phyloP scores from a whole-genome alignment of 768 basidiomycete species.

The Candolleomyces eurysporus region DNA sequence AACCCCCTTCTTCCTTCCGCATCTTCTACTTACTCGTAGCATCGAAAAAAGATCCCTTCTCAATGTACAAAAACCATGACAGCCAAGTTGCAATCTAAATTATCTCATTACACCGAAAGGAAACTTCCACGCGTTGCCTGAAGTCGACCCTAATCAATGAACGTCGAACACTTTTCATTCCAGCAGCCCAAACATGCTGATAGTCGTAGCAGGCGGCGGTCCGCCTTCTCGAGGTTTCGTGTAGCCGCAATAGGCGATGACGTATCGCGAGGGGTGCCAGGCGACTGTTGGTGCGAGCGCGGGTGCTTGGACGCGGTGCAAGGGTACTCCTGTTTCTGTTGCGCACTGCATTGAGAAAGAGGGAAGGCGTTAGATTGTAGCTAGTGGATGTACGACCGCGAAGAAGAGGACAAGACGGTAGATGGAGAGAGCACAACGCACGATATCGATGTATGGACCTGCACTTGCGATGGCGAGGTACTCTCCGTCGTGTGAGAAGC shows the following conservation, averaged over 20 bases:
- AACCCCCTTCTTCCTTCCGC: neutral
- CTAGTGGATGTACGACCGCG: neutral
- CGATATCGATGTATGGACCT: slow-evolving; percentile 76
- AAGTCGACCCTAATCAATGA: no score
- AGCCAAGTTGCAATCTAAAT: no score
- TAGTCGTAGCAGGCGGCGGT: slow-evolving; percentile 61
- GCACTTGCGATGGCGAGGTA: slow-evolving; percentile 74
- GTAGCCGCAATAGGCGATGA: slow-evolving; percentile 82
- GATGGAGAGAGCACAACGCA: slow-evolving; percentile 32
- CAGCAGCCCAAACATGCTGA: slow-evolving; percentile 68
- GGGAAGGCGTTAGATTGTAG: neutral
- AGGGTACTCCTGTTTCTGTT: slow-evolving; percentile 68
- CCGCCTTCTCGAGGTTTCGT: slow-evolving; percentile 64
- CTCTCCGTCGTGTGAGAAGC: slow-evolving; percentile 84
- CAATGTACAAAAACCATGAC: neutral
- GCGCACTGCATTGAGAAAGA: slow-evolving; percentile 54
- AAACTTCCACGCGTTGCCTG: no score
- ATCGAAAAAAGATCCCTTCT: neutral
- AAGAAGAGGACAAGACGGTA: neutral
- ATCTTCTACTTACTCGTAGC: no score
- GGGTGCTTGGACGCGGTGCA: slow-evolving; percentile 75
- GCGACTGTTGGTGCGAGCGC: slow-evolving; percentile 72
- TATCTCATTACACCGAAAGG: no score
- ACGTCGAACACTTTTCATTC: slow-evolving; percentile 23
- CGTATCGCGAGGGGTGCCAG: slow-evolving; percentile 81